Evolutionary conservation across 768 basidiomycete genomes (phyloP), one percentile per base, ranked within the genome.

Genomic region (Podaxis sp.): DNA sequence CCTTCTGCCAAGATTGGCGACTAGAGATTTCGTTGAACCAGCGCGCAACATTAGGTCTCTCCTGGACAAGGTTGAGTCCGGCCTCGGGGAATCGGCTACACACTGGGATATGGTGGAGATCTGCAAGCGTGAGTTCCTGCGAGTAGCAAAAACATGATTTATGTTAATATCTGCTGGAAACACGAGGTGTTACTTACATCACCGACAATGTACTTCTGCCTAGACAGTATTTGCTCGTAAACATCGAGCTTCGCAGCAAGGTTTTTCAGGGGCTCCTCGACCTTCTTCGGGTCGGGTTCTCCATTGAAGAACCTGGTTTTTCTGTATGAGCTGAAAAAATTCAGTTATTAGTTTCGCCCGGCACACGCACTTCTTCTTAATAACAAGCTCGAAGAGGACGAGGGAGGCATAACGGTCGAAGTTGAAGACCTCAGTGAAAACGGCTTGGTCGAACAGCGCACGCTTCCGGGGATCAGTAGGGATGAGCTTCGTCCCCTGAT

Each of bases 1-100:
- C 78, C 5, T 77, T 77, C 61, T 72, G 65, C 85, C 85, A 86
- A 6, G 84, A 75, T 11, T 76, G 73, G 50, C 83, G 77, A 3
- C 76, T 70, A 12, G 72, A 71, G 54, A 87, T 71, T 27, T 70
- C 69, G 9, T 73, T 61, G 51, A 69, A 71, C 73, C 73, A 76
- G 40, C 69, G 78, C 0, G 74, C 63, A 3, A 85, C 76, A 63
- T 83, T 81, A 8, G 81, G 79, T 64, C 76, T 74, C 19, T 72
- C 65, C 41, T 69, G 69, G 17, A 82, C 63, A 8, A 76, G 60
- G 5, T 73, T 66, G 40, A 66, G 61, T 0, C 75, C 76, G 1
- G 64, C 62, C 0, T 11, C 9, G 17, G 49, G 59, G 38, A 75
- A 65, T 52, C 66, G 9, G 2, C 60, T n/a, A 2, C 68, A 73